These are phyloP conservation scores for Arabidopsis thaliana DNA, from an alignment of 345 rosid species.

Conservation along the genomic window TAIR10.1 NC_003070.9:28441501-28442000, in stretches of 20 bases:
- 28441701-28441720: slow-evolving; percentile 30
- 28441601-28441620: slow-evolving; percentile 12
- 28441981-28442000: slow-evolving; percentile 62
- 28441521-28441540: neutral
- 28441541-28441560: slow-evolving; percentile 10
- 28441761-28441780: slow-evolving; percentile 5
- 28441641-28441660: neutral
- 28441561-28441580: slow-evolving; percentile 17
- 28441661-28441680: slow-evolving; percentile 20
- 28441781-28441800: neutral
- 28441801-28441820: slow-evolving; percentile 54
- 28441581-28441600: slow-evolving; percentile 17
- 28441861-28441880: slow-evolving; percentile 64
- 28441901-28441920: slow-evolving; percentile 79
- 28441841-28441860: slow-evolving; percentile 78
- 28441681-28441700: slow-evolving; percentile 28
- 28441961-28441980: slow-evolving; percentile 66
- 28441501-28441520: neutral
- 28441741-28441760: slow-evolving; percentile 20
- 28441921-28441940: slow-evolving; percentile 78
- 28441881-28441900: slow-evolving; percentile 79
- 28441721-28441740: slow-evolving; percentile 29
- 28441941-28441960: slow-evolving; percentile 62
- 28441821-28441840: slow-evolving; percentile 75
- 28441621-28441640: neutral